Conservation (phyloP, 2,329 filamentous ascomycete genomes). For the Huntiella abstrusa region DNA sequence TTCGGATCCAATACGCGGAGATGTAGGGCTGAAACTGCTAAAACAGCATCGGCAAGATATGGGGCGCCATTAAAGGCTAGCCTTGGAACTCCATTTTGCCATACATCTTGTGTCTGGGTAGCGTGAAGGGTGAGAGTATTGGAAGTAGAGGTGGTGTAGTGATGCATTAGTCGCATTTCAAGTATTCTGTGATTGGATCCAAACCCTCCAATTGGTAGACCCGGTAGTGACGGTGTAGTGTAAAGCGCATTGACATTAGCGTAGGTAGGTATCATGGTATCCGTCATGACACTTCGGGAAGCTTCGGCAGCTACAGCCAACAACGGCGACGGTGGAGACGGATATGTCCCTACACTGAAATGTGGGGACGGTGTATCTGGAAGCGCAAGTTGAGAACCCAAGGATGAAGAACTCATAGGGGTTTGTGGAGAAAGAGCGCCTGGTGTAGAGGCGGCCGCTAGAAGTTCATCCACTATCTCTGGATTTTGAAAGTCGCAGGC, state of each 20-base stretch:
- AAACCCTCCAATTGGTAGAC: slow-evolving; percentile 8
- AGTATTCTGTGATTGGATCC: slow-evolving; percentile 23
- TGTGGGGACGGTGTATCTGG: slow-evolving; percentile 5
- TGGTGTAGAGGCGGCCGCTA: slow-evolving; percentile 20
- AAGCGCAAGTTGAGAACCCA: slow-evolving; percentile 3
- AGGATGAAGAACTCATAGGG: slow-evolving; percentile 11
- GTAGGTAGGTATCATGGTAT: slow-evolving; percentile 10
- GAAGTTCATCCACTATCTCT: slow-evolving; percentile 26
- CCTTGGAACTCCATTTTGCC: slow-evolving; percentile 39
- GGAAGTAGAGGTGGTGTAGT: slow-evolving; percentile 41
- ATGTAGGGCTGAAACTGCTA: slow-evolving; percentile 46
- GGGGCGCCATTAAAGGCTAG: slow-evolving; percentile 40
- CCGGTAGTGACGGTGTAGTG: slow-evolving; percentile 16
- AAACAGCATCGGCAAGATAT: slow-evolving; percentile 43
- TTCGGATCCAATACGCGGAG: slow-evolving; percentile 35
- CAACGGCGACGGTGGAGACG: slow-evolving; percentile 12
- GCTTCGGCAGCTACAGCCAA: slow-evolving; percentile 11
- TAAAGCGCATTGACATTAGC: slow-evolving; percentile 17
- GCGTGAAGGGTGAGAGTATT: slow-evolving; percentile 38
- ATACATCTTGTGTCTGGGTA: slow-evolving; percentile 33
- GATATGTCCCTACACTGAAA: slow-evolving; percentile 1
- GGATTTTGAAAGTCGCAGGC: slow-evolving; percentile 44
- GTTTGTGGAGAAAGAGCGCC: slow-evolving; percentile 14
- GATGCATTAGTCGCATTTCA: slow-evolving; percentile 45
- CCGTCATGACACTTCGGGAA: slow-evolving; percentile 14